Percentiles rank a stretch among this genome's conserved stretches.
These are phyloP conservation scores for Rhododendron ferrugineum DNA, from an alignment of 148 eudicot genomes.

Conservation along the genomic window DNA sequence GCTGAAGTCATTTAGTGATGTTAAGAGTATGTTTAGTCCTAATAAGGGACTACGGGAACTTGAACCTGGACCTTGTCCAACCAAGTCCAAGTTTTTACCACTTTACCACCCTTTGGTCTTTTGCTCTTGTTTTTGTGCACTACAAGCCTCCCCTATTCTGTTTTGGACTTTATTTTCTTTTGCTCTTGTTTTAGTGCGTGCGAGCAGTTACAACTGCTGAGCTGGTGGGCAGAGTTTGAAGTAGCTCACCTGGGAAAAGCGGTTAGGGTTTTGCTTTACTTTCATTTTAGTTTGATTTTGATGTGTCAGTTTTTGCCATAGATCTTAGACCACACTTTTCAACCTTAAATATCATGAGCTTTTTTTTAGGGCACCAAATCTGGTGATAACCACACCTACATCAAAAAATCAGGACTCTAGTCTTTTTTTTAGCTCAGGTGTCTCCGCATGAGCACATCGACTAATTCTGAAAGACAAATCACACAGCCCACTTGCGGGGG, in stretches of 20 bases:
- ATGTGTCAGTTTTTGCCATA: not conserved
- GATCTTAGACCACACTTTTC: not conserved
- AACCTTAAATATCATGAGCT: not conserved
- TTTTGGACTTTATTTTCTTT: not conserved
- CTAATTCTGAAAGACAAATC: no score
- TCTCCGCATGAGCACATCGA: not conserved
- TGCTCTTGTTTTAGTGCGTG: not conserved
- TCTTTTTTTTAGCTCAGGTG: not conserved
- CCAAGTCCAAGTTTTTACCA: not conserved
- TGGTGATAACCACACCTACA: not conserved
- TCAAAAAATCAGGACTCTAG: not conserved
- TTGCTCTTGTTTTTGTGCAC: constrained; percentile 5
- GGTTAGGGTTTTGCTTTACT: constrained; percentile 1
- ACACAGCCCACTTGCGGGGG: not conserved
- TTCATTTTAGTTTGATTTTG: not conserved
- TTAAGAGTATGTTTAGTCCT: not conserved
- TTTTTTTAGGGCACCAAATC: constrained; percentile 11
- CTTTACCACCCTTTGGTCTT: not conserved
- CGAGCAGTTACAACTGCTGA: constrained; percentile 25
- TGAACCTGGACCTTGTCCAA: not conserved
- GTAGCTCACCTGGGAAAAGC: constrained; percentile 17
- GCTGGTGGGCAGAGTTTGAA: constrained; percentile 3
- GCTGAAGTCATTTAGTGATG: not conserved
- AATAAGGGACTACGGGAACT: not conserved
- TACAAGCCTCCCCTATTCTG: not conserved